A percentile compares a stretch with the other conserved stretches of the same genome.
Evolutionary conservation across 2,329 filamentous ascomycete genomes (phyloP).

Genomic region (Neonectria punicea): DNA sequence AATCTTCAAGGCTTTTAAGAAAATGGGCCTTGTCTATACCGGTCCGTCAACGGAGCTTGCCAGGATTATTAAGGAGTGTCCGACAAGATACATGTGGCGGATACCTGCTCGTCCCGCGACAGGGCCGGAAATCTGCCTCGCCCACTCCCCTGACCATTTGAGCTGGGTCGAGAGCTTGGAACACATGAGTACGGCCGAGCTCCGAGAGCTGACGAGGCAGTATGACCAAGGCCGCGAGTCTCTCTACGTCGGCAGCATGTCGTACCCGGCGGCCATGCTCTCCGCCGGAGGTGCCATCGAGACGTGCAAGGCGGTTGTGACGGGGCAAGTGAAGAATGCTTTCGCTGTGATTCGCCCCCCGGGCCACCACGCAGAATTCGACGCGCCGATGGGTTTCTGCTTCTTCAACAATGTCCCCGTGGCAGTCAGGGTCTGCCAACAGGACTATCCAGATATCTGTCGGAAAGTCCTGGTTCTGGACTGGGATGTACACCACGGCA

Average conservation of each 20-base stretch:
- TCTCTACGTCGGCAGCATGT: slow-evolving; percentile 85
- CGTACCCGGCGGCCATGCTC: slow-evolving; percentile 81
- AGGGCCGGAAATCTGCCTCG: slow-evolving; percentile 79
- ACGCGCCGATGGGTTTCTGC: slow-evolving; percentile 92
- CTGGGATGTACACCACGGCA: slow-evolving; percentile 87
- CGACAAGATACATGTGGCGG: slow-evolving; percentile 75
- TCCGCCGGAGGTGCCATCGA: slow-evolving; percentile 95
- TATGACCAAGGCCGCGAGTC: slow-evolving; percentile 77
- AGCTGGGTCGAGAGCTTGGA: slow-evolving; percentile 76
- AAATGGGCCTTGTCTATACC: slow-evolving; percentile 78
- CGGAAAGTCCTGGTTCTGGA: slow-evolving; percentile 93
- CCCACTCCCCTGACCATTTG: slow-evolving; percentile 82
- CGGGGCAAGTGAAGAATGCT: slow-evolving; percentile 87
- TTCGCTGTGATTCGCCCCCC: slow-evolving; percentile 96
- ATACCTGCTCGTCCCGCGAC: slow-evolving; percentile 84
- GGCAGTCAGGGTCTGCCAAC: slow-evolving; percentile 87
- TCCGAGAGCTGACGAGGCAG: slow-evolving; percentile 72
- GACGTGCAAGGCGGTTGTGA: slow-evolving; percentile 90
- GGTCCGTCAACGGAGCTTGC: slow-evolving; percentile 66
- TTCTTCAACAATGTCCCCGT: slow-evolving; percentile 98
- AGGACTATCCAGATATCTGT: slow-evolving; percentile 80
- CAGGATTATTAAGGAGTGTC: slow-evolving; percentile 61
- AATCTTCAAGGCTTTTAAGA: slow-evolving; percentile 90
- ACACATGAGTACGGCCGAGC: slow-evolving; percentile 66
- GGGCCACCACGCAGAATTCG: slow-evolving; percentile 91